phyloP scores from a whole-genome alignment of 768 basidiomycete species.

The Termitomyces sp. region DNA sequence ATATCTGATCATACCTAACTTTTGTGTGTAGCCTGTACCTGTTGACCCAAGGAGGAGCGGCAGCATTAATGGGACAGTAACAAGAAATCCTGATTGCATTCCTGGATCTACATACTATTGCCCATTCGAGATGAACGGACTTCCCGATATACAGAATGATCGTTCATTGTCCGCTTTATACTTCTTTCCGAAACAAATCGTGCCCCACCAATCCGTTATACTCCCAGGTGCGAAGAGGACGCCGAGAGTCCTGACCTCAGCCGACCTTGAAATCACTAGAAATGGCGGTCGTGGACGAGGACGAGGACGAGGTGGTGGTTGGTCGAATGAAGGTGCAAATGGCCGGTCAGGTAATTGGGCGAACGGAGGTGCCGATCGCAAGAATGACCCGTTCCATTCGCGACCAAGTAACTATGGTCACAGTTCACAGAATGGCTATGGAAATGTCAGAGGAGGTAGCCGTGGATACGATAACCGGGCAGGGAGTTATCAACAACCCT shows the following conservation, averaged over 20 bases:
- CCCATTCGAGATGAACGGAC: slow-evolving; percentile 53
- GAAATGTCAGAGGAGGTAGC: slow-evolving; percentile 21
- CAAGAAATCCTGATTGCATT: slow-evolving; percentile 83
- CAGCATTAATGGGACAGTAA: slow-evolving; percentile 75
- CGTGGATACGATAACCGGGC: slow-evolving; percentile 27
- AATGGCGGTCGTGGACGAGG: slow-evolving; percentile 46
- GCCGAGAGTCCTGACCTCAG: slow-evolving; percentile 53
- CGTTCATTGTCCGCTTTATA: slow-evolving; percentile 83
- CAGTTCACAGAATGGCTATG: slow-evolving; percentile 19
- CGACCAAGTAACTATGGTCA: slow-evolving; percentile 33
- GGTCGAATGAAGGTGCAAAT: slow-evolving; percentile 13
- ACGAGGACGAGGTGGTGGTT: slow-evolving; percentile 39
- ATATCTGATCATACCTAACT: slow-evolving; percentile 4
- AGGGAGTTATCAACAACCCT: slow-evolving; percentile 29
- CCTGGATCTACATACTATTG: slow-evolving; percentile 89
- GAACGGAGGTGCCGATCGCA: slow-evolving; percentile 28
- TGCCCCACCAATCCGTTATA: slow-evolving; percentile 80
- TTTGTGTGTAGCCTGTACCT: slow-evolving; percentile 54
- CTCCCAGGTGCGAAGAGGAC: slow-evolving; percentile 66
- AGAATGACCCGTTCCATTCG: slow-evolving; percentile 44
- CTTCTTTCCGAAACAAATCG: slow-evolving; percentile 82
- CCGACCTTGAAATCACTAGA: slow-evolving; percentile 69
- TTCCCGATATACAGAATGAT: slow-evolving; percentile 84
- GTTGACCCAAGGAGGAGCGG: slow-evolving; percentile 66
- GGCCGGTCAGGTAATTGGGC: slow-evolving; percentile 22